Base-by-base conservation (phyloP, 1,284 basidiomycete genomes). In the Naganishia sp. region DNA sequence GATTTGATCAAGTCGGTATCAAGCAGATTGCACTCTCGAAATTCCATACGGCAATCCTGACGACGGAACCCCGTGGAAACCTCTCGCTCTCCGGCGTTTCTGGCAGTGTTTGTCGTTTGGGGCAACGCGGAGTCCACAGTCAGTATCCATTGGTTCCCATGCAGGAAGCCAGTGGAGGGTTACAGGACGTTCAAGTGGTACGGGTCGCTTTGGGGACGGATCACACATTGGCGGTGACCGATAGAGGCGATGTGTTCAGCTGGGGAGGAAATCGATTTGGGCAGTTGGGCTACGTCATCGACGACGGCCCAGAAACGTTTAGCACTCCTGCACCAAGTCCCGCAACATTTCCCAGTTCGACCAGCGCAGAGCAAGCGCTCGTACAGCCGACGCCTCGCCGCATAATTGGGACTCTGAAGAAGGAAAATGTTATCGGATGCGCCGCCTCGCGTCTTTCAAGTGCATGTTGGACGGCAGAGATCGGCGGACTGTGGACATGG, bases 191-290 rank as follows among this genome's bases (percentile, higher is more conserved):
- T 13, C 77, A 84, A 46, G 82, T 84, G 60, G 75, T 83, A 1
- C 82, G 86, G 3, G 85, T 97, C 52, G 92, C 94, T 0, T 83
- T 94, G 1, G 95, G 90, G 2, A 94, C 94, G 75, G 95, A 99
- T 74, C 96, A 99, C 76, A 95, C 94, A 0, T 84, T 98, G 23
- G 89, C 88, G 0, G 82, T 98, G 45, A 94, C 92, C 0, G 84
- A 82, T 10, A 77, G 84, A 0, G 94, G 95, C 4, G 90, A 92
- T 72, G 86, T 98, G 9, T 86, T 89, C 55, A 92, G 89, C 6
- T 99, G 94, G 88, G 96, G 95, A 4, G 79, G 91, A 50, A 96
- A 95, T 71, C 84, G 90, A 10, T 94, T 92, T 75, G 83, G 85
- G 0, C 92, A 95, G 77, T 83, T 99, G 0, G 96, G 96, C 7